A percentile compares a stretch with the other conserved stretches of the same genome.
These are phyloP conservation scores for Chrysoporthe austroafricana DNA, from an alignment of 2,329 filamentous ascomycete species.

Conservation along the genomic window DNA sequence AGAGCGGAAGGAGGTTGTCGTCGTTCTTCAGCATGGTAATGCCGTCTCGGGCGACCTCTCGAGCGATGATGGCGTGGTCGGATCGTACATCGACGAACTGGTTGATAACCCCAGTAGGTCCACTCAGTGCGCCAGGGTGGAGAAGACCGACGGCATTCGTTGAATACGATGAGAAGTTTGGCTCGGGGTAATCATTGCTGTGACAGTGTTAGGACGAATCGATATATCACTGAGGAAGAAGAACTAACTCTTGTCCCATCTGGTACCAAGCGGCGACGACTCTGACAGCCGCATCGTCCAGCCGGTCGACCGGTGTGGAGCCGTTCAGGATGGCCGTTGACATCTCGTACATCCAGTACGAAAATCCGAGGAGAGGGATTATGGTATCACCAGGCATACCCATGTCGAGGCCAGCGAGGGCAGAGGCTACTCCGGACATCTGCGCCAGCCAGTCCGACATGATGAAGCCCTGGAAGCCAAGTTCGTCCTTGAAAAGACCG, in stretches of 20 bases:
- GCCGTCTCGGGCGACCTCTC: conserved; percentile 59
- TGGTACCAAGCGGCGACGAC: conserved; percentile 64
- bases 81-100: conserved; percentile 67
- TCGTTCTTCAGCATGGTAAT: conserved; percentile 68
- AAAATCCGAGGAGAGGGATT: conserved; percentile 55
- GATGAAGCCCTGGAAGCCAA: conserved; percentile 81
- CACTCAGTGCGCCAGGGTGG: conserved; percentile 61
- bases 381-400: conserved; percentile 63
- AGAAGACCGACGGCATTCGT: conserved; percentile 56
- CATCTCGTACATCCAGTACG: conserved; percentile 60
- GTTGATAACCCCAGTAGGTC: conserved; percentile 67
- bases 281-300: conserved; percentile 61
- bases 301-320: conserved; percentile 56
- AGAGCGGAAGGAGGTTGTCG: conserved; percentile 57
- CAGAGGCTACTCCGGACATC: conserved; percentile 72
- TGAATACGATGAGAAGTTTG: conserved; percentile 65
- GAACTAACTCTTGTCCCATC: conserved; percentile 55
- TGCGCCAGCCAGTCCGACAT: conserved; percentile 85
- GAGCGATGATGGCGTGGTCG: conserved; percentile 54
- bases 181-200: conserved; percentile 52
- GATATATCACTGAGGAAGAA: background rate
- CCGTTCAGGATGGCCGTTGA: conserved; percentile 60
- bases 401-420: conserved; percentile 73
- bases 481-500: conserved; percentile 75
- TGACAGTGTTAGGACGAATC: background rate